Percentiles rank a stretch among this genome's conserved stretches.
phyloP scores from a whole-genome alignment of 139 green algal species.

The Tetraselmis striata region DNA sequence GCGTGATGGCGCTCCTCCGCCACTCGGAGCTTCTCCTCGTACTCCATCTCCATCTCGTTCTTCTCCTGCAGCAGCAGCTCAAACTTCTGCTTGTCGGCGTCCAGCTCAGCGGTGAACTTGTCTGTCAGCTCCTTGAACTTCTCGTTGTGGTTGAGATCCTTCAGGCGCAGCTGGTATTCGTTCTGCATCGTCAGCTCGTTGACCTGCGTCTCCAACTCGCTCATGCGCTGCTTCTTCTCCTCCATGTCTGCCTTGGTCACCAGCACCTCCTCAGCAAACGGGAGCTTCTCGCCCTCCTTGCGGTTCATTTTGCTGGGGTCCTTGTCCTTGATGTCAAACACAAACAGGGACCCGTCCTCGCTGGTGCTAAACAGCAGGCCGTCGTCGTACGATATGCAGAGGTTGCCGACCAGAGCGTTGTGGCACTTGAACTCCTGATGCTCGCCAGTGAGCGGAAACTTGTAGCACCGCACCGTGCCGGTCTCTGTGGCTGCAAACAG shows the following conservation, averaged over 20 bases:
- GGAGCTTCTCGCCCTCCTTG: slow-evolving; percentile 48
- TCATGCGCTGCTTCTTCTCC: slow-evolving; percentile 66
- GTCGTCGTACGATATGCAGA: slow-evolving; percentile 66
- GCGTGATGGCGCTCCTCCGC: slow-evolving; percentile 52
- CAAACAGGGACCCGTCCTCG: slow-evolving; percentile 69
- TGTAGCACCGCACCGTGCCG: slow-evolving; percentile 73
- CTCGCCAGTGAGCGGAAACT: slow-evolving; percentile 63
- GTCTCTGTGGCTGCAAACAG: slow-evolving; percentile 73
- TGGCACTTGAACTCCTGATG: slow-evolving; percentile 51
- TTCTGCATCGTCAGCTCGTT: slow-evolving; percentile 83
- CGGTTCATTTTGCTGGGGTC: slow-evolving; percentile 31
- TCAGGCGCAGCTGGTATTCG: slow-evolving; percentile 88
- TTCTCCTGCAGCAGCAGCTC: slow-evolving; percentile 72
- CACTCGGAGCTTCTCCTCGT: slow-evolving; percentile 69
- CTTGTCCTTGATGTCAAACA: slow-evolving; percentile 69
- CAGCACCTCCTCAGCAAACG: slow-evolving; percentile 81
- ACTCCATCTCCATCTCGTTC: slow-evolving; percentile 72
- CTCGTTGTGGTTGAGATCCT: slow-evolving; percentile 69
- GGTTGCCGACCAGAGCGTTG: slow-evolving; percentile 45
- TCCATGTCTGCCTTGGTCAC: slow-evolving; percentile 78
- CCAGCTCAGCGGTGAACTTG: slow-evolving; percentile 63
- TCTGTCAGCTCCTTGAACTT: slow-evolving; percentile 76
- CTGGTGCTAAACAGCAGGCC: slow-evolving; percentile 55
- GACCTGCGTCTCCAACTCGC: slow-evolving; percentile 82
- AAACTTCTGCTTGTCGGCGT: slow-evolving; percentile 63